Evolutionary conservation across 2,329 filamentous ascomycete species (phyloP), one percentile per base, ranked within the genome.

Genomic region (Colletotrichum aenigma): DNA sequence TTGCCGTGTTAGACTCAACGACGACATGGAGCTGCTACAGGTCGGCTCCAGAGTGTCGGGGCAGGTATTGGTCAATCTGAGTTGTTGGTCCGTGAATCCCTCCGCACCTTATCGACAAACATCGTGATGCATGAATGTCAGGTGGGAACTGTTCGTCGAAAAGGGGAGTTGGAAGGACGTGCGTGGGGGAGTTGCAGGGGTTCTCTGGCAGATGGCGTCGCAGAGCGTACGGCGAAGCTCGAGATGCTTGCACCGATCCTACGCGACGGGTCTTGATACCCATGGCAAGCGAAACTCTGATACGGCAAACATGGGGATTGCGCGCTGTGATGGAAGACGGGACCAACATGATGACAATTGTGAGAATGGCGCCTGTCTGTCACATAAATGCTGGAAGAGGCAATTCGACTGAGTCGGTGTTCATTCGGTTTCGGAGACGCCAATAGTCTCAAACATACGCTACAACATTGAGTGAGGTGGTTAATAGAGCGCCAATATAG

Each of bases 161-260:
- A 26, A 32, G 36, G 55, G 65, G 5, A n/a, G 32, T 28, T 21
- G 43, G 30, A 3, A 12, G 58, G 58, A 32, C 34, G 58, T 70
- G 58, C 58, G 60, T 28, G 66, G 36, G 71, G 18, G 52, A 26
- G 16, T 21, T 10, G 24, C 71, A 74, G 43, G 71, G 71, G 60
- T 74, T 38, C 66, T 74, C 71, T 15, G 71, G 71, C 71, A 62
- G 26, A 16, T 34, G 13, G 48, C 60, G 71, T 74, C 66, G 43
- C 58, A 70, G 58, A 58, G 26, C 30, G 38, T 13, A 28, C 18
- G 21, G 48, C 28, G 28, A 71, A 36, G 67, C 15, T 60, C 36
- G 10, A 18, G 34, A 71, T 74, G 71, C 71, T 58, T 70, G 67
- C 61, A 24, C 28, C 61, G 68, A 61, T 74, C 61, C 28, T 34